A percentile compares a stretch with the other conserved stretches of the same genome.
phyloP scores from a whole-genome alignment of 2,329 filamentous ascomycete species.

The Aspergillus tanneri region DNA sequence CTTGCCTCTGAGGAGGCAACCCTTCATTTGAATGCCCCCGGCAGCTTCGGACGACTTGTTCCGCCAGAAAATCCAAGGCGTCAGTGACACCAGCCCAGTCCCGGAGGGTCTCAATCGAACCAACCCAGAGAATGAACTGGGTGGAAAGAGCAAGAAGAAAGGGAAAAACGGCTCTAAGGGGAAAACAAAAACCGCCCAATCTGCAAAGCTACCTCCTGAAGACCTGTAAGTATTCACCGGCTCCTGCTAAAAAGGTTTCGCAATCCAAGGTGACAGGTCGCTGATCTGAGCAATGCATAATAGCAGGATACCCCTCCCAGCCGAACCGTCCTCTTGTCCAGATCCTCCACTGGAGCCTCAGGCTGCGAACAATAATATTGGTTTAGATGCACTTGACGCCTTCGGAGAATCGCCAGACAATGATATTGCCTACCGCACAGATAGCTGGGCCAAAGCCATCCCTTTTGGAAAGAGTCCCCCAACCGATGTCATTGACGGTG shows the following conservation, averaged over 20 bases:
- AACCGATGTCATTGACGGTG: slow-evolving; percentile 36
- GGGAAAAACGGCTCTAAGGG: slow-evolving; percentile 37
- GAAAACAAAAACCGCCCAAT: slow-evolving; percentile 38
- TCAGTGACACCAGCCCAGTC: slow-evolving; percentile 32
- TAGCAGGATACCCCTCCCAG: slow-evolving; percentile 29
- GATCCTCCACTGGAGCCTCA: slow-evolving; percentile 26
- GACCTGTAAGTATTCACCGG: slow-evolving; percentile 35
- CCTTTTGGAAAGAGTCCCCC: slow-evolving; percentile 48
- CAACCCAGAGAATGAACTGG: slow-evolving; percentile 33
- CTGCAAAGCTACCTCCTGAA: slow-evolving; percentile 33
- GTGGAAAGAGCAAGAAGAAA: slow-evolving; percentile 43
- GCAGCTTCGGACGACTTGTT: slow-evolving; percentile 40
- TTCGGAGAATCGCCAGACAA: slow-evolving; percentile 32
- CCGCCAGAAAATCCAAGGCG: slow-evolving; percentile 38
- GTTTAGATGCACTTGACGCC: slow-evolving; percentile 39
- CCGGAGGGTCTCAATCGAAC: slow-evolving; percentile 27
- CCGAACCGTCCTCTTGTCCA: slow-evolving; percentile 33
- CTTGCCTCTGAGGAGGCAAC: slow-evolving; percentile 32
- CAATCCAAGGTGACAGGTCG: background rate
- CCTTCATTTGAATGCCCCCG: slow-evolving; percentile 44
- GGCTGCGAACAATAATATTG: slow-evolving; percentile 27
- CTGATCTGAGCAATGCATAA: background rate
- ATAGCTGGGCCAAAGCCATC: slow-evolving; percentile 47
- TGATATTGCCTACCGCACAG: slow-evolving; percentile 39
- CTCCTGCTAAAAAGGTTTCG: too few relatives aligned